phyloP scores from a whole-genome alignment of 2,329 filamentous ascomycete species.

The Pseudopithomyces maydicus region DNA sequence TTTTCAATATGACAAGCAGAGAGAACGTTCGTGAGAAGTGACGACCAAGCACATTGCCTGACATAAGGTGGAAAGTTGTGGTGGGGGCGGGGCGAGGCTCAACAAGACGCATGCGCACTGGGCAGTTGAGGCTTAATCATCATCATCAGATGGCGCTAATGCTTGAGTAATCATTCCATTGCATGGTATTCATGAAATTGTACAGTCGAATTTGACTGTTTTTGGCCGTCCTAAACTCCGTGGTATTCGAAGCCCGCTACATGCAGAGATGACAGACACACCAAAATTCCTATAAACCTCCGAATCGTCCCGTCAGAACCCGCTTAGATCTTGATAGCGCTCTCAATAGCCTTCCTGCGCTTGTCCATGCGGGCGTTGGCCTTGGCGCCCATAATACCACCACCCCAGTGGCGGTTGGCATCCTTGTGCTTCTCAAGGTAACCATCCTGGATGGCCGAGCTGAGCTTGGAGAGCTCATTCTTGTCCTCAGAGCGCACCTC shows the following conservation, averaged over 20 bases:
- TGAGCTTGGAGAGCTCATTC: slow-evolving; percentile 94
- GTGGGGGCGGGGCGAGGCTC: slow-evolving; percentile 27
- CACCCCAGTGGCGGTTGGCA: slow-evolving; percentile 92
- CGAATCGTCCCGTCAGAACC: slow-evolving; percentile 28
- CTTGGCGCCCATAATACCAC: slow-evolving; percentile 99
- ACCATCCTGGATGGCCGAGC: slow-evolving; percentile 96
- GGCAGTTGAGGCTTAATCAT: slow-evolving; percentile 20
- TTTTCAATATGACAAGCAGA: too few relatives aligned
- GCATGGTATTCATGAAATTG: slow-evolving; percentile 38
- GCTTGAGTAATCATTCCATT: slow-evolving; percentile 25
- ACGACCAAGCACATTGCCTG: not conserved
- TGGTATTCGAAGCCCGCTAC: slow-evolving; percentile 45
- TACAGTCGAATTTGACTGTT: slow-evolving; percentile 37
- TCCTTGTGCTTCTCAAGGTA: slow-evolving; percentile 97
- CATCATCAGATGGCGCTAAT: slow-evolving; percentile 8
- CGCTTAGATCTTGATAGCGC: slow-evolving; percentile 94
- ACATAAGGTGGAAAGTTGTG: not conserved
- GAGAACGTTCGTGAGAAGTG: not conserved
- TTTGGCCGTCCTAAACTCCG: slow-evolving; percentile 47
- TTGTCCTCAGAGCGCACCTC: slow-evolving; percentile 99
- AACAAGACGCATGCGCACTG: slow-evolving; percentile 5
- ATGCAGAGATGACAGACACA: slow-evolving; percentile 48
- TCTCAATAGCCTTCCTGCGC: slow-evolving; percentile 92
- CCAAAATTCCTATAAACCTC: slow-evolving; percentile 37
- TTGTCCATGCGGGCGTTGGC: slow-evolving; percentile 78